These are phyloP conservation scores for Penicillium sp. DNA, from an alignment of 2,329 filamentous ascomycete species.

Conservation along the genomic window DNA sequence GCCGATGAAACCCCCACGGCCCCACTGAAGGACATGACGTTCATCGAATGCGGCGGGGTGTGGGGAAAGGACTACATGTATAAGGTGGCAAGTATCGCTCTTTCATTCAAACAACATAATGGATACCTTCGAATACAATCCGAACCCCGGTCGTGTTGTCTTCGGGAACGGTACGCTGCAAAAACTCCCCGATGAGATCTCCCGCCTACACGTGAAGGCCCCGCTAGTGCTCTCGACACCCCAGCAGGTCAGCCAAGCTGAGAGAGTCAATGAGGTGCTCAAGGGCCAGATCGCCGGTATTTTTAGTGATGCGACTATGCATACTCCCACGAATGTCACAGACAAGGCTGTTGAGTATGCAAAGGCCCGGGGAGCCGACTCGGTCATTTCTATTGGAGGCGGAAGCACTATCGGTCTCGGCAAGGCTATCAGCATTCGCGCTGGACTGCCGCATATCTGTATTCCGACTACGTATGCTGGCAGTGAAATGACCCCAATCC, in stretches of 20 bases:
- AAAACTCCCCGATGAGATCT: conserved; percentile 45
- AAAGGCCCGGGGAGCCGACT: conserved; percentile 49
- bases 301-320: conserved; percentile 60
- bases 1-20: conserved; percentile 17
- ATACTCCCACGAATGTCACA: conserved; percentile 59
- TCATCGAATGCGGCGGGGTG: conserved; percentile 15
- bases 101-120: conserved; percentile 30
- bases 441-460: conserved; percentile 56
- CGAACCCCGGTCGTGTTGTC: conserved; percentile 54
- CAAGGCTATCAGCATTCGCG: conserved; percentile 55
- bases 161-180: conserved; percentile 56
- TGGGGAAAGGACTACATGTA: conserved; percentile 16
- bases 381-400: conserved; percentile 60
- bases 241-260: conserved; percentile 48
- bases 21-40: conserved; percentile 13
- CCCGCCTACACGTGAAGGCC: conserved; percentile 47
- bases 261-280: conserved; percentile 46
- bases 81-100: conserved; percentile 14
- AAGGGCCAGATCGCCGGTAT: conserved; percentile 48
- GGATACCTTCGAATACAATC: conserved; percentile 57
- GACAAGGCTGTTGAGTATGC: conserved; percentile 54
- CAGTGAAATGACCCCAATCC: conserved; percentile 63
- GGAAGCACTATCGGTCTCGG: conserved; percentile 63
- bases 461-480: conserved; percentile 62
- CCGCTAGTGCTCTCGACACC: conserved; percentile 59